Evolutionary conservation across 108 stramenopile genomes (phyloP).

Genomic region (Fragilaria crotonensis): DNA sequence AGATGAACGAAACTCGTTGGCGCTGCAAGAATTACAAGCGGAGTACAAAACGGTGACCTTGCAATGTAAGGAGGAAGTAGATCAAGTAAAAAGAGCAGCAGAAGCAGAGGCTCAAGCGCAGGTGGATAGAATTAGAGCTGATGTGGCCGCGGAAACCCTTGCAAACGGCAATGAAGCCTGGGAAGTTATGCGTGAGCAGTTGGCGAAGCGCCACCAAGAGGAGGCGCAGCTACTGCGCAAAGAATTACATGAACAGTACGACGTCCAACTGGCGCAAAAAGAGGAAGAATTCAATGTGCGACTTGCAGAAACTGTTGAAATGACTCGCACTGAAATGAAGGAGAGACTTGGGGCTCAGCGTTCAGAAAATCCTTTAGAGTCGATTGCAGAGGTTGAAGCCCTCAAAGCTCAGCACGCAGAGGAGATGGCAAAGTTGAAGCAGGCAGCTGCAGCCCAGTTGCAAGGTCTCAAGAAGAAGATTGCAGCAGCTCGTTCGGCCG

Average conservation of each 20-base stretch:
- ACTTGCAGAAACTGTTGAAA: not conserved
- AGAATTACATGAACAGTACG: not conserved
- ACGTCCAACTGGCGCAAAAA: not conserved
- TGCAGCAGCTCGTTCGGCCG: conserved; percentile 33
- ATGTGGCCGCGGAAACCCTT: conserved; percentile 7
- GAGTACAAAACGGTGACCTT: conserved; percentile 44
- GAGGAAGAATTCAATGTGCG: not conserved
- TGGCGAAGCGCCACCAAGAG: conserved; percentile 22
- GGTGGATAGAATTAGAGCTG: conserved; percentile 25
- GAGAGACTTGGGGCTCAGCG: not conserved
- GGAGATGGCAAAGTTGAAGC: conserved; percentile 34
- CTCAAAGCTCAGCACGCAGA: conserved; percentile 2
- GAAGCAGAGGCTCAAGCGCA: conserved; percentile 28
- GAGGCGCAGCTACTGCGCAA: conserved; percentile 17
- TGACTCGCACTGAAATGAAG: not conserved
- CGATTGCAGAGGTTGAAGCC: not conserved
- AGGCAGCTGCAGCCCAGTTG: conserved; percentile 34
- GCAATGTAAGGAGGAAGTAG: conserved; percentile 38
- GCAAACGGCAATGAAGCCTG: conserved; percentile 2
- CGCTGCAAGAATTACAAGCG: conserved; percentile 46
- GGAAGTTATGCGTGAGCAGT: conserved; percentile 11
- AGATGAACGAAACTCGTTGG: conserved; percentile 54
- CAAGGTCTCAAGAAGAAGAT: conserved; percentile 49
- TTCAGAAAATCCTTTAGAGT: not conserved
- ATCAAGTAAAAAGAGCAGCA: conserved; percentile 30